phyloP scores from a whole-genome alignment of 2,329 filamentous ascomycete genomes.

The Cercospora nicotianae region DNA sequence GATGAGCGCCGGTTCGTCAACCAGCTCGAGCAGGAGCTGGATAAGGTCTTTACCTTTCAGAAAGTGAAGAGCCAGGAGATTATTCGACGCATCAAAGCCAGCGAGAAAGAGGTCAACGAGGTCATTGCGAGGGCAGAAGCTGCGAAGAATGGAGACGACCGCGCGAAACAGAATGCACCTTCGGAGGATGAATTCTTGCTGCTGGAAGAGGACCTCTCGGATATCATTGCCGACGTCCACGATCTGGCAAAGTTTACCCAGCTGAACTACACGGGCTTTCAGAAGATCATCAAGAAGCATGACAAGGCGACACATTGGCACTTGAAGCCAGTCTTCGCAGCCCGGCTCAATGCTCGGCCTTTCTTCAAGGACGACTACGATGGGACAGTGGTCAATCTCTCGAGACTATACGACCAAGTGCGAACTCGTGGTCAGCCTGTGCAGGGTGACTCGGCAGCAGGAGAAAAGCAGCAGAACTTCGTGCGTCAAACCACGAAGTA shows the following conservation, averaged over 20 bases:
- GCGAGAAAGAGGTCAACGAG: slow-evolving; percentile 85
- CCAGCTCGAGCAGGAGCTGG: slow-evolving; percentile 84
- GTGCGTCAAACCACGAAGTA: slow-evolving; percentile 98
- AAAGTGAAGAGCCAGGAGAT: slow-evolving; percentile 97
- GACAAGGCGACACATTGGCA: slow-evolving; percentile 92
- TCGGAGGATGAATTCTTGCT: slow-evolving; percentile 91
- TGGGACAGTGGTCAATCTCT: slow-evolving; percentile 89
- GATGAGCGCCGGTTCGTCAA: slow-evolving; percentile 87
- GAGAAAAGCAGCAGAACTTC: slow-evolving; percentile 91
- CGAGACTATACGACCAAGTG: slow-evolving; percentile 91
- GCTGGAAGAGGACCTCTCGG: slow-evolving; percentile 90
- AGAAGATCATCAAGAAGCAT: slow-evolving; percentile 99
- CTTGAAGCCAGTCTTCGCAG: slow-evolving; percentile 92
- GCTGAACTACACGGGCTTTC: slow-evolving; percentile 97
- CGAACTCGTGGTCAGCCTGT: slow-evolving; percentile 89
- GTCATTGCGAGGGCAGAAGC: slow-evolving; percentile 69
- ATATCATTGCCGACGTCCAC: slow-evolving; percentile 97
- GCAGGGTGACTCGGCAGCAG: slow-evolving; percentile 87
- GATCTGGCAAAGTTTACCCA: slow-evolving; percentile 98
- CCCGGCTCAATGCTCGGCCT: slow-evolving; percentile 88
- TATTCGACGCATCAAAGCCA: slow-evolving; percentile 80
- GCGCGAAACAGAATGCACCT: slow-evolving; percentile 49
- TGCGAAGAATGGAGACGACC: slow-evolving; percentile 45
- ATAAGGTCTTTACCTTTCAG: slow-evolving; percentile 97
- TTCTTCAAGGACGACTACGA: slow-evolving; percentile 99